Base-by-base conservation (phyloP, 345 rosid species). In the Citrus trifoliata region DNA sequence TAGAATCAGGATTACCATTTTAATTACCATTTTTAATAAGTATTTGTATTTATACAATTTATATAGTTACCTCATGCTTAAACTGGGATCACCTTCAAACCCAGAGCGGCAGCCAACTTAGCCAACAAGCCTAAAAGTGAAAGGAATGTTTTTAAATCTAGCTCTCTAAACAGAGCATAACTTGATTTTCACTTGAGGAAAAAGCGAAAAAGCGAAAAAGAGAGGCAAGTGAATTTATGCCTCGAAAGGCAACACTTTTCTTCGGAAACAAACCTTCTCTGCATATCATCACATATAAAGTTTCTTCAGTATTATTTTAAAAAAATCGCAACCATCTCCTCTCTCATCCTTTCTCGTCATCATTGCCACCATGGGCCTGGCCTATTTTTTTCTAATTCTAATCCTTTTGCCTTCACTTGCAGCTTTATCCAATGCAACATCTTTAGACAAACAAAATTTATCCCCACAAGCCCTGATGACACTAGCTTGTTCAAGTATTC, bases 151-250 rank as follows among this genome's bases (percentile, higher is more conserved):
- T 46, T 13, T 7, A 61, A 55, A 4, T 37, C 70, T 19, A 58
- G 71, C 61, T 60, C 75, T 80, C 55, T 48, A 60, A 86, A 85
- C 83, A 82, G 85, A 86, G 97, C 89, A 91, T 92, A 84, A 88
- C 94, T 89, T 91, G 82, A 81, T 73, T 85, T 78, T 80, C 78
- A 81, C 42, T 56, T 67, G 56, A 81, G 71, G 76, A 85, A 79
- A 83, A 85, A 89, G 85, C 79, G 80, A 62, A 74, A 84, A 78
- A 25, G 82, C n/a, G n/a, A n/a, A n/a, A n/a, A n/a, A n/a, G n/a
- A n/a, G n/a, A n/a, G n/a, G n/a, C 81, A 82, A 55, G 53, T 76
- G 75, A 38, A 70, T 79, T 71, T 48, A 53, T 73, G 74, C 86
- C 77, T 83, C 83, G 67, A 83, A 81, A 65, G 79, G 69, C 80